Conservation (phyloP, 169 alveolate genomes). For the Cytauxzoon felis region DNA sequence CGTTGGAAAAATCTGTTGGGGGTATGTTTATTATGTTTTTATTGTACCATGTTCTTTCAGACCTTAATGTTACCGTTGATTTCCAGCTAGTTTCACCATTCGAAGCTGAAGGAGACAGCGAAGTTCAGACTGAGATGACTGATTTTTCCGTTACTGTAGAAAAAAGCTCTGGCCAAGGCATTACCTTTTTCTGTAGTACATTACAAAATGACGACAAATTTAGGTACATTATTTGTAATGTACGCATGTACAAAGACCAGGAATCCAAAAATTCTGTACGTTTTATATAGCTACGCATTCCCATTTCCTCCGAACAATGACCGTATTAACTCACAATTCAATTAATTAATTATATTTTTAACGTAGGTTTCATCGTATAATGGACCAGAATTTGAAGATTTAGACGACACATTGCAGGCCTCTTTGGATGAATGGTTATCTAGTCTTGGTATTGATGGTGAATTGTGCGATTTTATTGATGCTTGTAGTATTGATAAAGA, state of each 20-base stretch:
- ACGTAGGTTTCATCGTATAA: conserved; percentile 68
- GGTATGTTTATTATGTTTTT: conserved; percentile 53
- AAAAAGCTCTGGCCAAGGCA: conserved; percentile 73
- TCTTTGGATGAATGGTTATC: conserved; percentile 81
- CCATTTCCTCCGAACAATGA: neutral
- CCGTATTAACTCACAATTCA: neutral
- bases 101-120: conserved; percentile 83
- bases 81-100: conserved; percentile 79
- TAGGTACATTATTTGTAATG: conserved; percentile 81
- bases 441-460: conserved; percentile 80
- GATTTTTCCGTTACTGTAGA: conserved; percentile 85
- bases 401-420: conserved; percentile 85
- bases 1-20: conserved; percentile 72
- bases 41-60: conserved; percentile 4
- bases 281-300: neutral
- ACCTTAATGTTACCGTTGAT: conserved; percentile 71
- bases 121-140: conserved; percentile 82
- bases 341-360: neutral
- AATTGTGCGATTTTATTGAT: conserved; percentile 83
- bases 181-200: conserved; percentile 83
- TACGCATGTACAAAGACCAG: conserved; percentile 70
- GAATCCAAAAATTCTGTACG: conserved; percentile 78
- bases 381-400: conserved; percentile 89
- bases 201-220: conserved; percentile 78
- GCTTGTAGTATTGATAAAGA: conserved; percentile 84